Percentiles rank a stretch among this genome's conserved stretches.
phyloP scores from a whole-genome alignment of 2,329 filamentous ascomycete species.

The Penicillium sp. region DNA sequence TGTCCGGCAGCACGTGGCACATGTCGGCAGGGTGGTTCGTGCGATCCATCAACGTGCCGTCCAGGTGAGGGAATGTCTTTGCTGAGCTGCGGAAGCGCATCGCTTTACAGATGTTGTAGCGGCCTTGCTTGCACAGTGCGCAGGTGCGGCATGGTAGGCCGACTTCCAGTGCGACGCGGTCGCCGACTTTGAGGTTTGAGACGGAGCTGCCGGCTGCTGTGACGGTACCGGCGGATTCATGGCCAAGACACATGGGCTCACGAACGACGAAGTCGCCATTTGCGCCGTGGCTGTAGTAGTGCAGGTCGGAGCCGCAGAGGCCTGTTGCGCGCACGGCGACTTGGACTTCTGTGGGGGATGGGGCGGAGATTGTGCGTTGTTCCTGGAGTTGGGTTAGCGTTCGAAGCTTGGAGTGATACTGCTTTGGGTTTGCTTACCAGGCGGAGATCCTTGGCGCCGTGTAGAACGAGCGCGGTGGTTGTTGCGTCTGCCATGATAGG shows the following conservation, averaged over 20 bases:
- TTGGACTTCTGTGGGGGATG: constrained; percentile 58
- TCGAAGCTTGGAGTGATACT: background rate
- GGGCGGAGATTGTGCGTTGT: constrained; percentile 49
- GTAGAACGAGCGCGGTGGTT: constrained; percentile 53
- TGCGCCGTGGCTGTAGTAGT: constrained; percentile 85
- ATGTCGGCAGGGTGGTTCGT: constrained; percentile 62
- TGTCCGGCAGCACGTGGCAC: constrained; percentile 58
- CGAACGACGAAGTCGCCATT: constrained; percentile 83
- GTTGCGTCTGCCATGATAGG: constrained; percentile 27
- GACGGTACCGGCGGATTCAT: constrained; percentile 77
- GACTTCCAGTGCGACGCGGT: constrained; percentile 90
- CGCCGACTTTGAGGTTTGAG: constrained; percentile 64
- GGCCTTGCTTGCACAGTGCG: constrained; percentile 53
- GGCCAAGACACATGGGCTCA: constrained; percentile 76
- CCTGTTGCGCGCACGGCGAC: constrained; percentile 64
- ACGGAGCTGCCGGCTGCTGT: constrained; percentile 67
- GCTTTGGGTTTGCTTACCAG: constrained; percentile 46
- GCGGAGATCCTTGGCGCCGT: constrained; percentile 60
- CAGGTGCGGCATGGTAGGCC: constrained; percentile 75
- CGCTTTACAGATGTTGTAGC: constrained; percentile 62
- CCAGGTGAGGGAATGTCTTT: constrained; percentile 60
- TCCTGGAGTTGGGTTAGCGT: constrained; percentile 48
- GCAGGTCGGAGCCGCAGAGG: constrained; percentile 69
- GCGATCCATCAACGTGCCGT: constrained; percentile 62
- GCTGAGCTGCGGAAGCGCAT: constrained; percentile 61